phyloP scores from a whole-genome alignment of 2,329 filamentous ascomycete genomes.

The Bipolaris victoriae region DNA sequence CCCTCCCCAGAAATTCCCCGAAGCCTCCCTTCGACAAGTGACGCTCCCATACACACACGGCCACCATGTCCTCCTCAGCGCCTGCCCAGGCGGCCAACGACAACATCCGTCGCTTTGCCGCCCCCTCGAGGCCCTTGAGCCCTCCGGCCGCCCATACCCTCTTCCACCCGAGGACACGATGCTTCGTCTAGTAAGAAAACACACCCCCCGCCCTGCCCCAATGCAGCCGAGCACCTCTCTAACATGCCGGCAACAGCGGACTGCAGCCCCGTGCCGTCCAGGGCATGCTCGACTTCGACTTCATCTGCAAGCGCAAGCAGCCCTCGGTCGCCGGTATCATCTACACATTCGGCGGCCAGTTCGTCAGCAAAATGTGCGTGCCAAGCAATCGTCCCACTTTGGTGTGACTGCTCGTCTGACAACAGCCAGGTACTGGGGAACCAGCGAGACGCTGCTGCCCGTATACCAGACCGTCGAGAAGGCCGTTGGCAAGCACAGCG shows the following conservation, averaged over 20 bases:
- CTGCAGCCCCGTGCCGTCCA: conserved; percentile 82
- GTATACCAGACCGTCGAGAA: conserved; percentile 96
- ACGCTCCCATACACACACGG: conserved; percentile 29
- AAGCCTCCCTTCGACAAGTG: conserved; percentile 22
- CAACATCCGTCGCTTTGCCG: conserved; percentile 96
- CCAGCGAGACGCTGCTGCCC: conserved; percentile 96
- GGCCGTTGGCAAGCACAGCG: conserved; percentile 93
- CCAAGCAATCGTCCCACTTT: conserved; percentile 27
- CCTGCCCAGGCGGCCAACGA: conserved; percentile 76
- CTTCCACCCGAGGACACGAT: conserved; percentile 99
- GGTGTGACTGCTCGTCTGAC: conserved; percentile 23
- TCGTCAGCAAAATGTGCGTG: conserved; percentile 96
- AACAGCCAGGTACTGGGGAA: conserved; percentile 84
- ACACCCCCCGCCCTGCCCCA: conserved; percentile 8
- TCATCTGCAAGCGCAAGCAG: conserved; percentile 98
- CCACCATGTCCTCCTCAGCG: conserved; percentile 55
- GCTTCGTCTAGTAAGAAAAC: conserved; percentile 85
- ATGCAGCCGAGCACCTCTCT: conserved; percentile 20
- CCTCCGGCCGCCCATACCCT: conserved; percentile 86
- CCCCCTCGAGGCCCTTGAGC: conserved; percentile 89
- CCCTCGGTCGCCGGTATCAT: conserved; percentile 99
- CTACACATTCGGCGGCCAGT: conserved; percentile 99
- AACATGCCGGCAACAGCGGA: conserved; percentile 61
- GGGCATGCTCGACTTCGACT: conserved; percentile 92
- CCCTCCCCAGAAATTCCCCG: conserved; percentile 13